Conservation (phyloP, 2,329 filamentous ascomycete species). For the Chaetomium sp. region DNA sequence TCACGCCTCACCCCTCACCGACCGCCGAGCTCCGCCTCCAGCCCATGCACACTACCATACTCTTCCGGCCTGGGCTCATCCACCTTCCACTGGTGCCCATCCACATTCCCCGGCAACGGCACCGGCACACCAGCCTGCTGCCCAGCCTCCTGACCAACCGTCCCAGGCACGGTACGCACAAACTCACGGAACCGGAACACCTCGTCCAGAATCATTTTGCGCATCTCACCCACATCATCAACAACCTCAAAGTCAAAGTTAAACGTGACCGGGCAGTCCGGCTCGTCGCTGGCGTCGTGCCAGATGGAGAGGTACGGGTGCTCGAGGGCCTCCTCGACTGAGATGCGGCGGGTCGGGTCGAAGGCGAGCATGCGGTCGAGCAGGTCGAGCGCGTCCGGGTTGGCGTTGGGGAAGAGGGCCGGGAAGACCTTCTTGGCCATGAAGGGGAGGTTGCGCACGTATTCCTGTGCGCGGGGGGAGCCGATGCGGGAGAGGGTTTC, state of each 20-base stretch:
- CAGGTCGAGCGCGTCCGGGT: constrained; percentile 90
- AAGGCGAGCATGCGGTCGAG: constrained; percentile 97
- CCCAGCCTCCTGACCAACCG: constrained; percentile 24
- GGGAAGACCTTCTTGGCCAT: constrained; percentile 93
- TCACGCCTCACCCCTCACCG: constrained; percentile 13
- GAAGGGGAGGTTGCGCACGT: constrained; percentile 90
- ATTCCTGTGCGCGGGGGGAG: constrained; percentile 92
- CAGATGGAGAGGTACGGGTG: constrained; percentile 96
- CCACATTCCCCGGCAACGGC: constrained; percentile 44
- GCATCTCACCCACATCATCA: constrained; percentile 91
- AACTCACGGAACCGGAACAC: constrained; percentile 74
- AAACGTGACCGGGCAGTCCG: constrained; percentile 85
- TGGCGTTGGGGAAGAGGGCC: constrained; percentile 84
- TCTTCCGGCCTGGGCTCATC: constrained; percentile 57
- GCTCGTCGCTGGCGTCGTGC: constrained; percentile 97
- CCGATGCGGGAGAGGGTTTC: constrained; percentile 91
- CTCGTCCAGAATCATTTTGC: constrained; percentile 94
- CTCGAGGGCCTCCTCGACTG: constrained; percentile 89
- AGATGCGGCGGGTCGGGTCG: constrained; percentile 87
- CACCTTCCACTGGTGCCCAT: constrained; percentile 45
- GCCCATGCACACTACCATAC: constrained; percentile 43
- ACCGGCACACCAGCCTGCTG: constrained; percentile 35
- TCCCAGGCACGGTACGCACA: constrained; percentile 46
- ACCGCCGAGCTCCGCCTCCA: constrained; percentile 55
- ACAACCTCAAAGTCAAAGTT: constrained; percentile 99